Conservation (phyloP, 805 yeast genomes). For the Ogataea methylovora region DNA sequence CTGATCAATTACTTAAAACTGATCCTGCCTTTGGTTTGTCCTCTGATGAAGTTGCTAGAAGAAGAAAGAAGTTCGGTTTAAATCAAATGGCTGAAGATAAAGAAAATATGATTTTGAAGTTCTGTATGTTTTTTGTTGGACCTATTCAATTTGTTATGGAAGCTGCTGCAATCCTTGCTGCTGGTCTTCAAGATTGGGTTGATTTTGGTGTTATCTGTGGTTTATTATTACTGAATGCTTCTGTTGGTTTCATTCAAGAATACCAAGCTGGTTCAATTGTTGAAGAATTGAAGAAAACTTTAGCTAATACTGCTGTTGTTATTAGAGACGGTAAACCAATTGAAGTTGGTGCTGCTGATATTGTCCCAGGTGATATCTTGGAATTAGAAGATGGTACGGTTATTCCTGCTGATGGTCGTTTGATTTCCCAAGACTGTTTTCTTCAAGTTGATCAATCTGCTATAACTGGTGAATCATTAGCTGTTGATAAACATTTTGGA, state of each 20-base stretch:
- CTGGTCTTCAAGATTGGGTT: constrained; percentile 97
- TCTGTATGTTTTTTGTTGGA: constrained; percentile 83
- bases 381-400: constrained; percentile 91
- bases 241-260: constrained; percentile 95
- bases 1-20: constrained; percentile 80
- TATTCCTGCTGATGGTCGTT: constrained; percentile 88
- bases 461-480: constrained; percentile 94
- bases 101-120: constrained; percentile 73
- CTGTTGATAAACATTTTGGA: constrained; percentile 87
- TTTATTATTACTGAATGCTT: constrained; percentile 77
- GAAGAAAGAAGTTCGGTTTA: constrained; percentile 87
- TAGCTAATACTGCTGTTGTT: constrained; percentile 83
- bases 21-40: constrained; percentile 73
- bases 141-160: constrained; percentile 97
- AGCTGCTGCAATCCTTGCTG: constrained; percentile 92
- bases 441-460: constrained; percentile 95
- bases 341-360: constrained; percentile 75
- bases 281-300: constrained; percentile 90
- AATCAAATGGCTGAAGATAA: constrained; percentile 88
- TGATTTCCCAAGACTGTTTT: constrained; percentile 77
- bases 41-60: constrained; percentile 66
- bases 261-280: constrained; percentile 98
- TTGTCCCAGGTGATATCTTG: constrained; percentile 93
- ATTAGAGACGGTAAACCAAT: constrained; percentile 73
- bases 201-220: constrained; percentile 97